A percentile compares a stretch with the other conserved stretches of the same genome.
Evolutionary conservation across 352 stramenopile species (phyloP).

Genomic region (Achlya hypogyna): DNA sequence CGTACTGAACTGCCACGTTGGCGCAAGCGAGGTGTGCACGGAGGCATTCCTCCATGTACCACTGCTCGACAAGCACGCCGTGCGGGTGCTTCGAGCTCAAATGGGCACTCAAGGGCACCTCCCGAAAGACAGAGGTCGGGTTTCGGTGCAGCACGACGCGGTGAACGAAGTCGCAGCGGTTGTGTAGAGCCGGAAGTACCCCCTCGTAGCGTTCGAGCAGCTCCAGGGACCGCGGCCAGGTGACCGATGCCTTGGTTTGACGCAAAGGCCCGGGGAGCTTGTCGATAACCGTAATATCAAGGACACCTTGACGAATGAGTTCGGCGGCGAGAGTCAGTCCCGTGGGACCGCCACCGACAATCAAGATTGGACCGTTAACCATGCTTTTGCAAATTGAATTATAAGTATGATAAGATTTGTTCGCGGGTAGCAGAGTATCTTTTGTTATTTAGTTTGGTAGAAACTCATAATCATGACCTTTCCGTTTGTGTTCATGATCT

Average conservation of each 20-base stretch:
- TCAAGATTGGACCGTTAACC: no score
- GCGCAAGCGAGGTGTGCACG: background rate
- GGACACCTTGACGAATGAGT: conserved; percentile 1
- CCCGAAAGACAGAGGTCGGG: no score
- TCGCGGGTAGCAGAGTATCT: no score
- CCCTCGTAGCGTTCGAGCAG: background rate
- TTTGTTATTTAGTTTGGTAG: no score
- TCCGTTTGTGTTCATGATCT: no score
- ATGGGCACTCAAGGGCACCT: background rate
- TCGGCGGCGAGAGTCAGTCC: background rate
- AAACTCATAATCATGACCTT: no score
- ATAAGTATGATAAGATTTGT: no score
- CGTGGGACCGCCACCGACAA: conserved; percentile 7
- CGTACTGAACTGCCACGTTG: background rate
- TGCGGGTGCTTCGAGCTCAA: background rate
- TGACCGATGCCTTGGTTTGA: conserved; percentile 10
- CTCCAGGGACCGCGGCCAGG: conserved; percentile 7
- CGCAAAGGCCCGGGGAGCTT: background rate
- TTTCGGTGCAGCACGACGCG: background rate
- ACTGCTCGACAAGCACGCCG: background rate
- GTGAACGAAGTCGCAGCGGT: background rate
- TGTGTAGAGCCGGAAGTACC: background rate
- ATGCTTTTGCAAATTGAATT: no score
- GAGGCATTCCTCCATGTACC: conserved; percentile 4
- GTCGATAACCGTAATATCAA: conserved; percentile 1